These are phyloP conservation scores for Penicillium goetzii DNA, from an alignment of 495 filamentous ascomycete species.

Conservation along the genomic window DNA sequence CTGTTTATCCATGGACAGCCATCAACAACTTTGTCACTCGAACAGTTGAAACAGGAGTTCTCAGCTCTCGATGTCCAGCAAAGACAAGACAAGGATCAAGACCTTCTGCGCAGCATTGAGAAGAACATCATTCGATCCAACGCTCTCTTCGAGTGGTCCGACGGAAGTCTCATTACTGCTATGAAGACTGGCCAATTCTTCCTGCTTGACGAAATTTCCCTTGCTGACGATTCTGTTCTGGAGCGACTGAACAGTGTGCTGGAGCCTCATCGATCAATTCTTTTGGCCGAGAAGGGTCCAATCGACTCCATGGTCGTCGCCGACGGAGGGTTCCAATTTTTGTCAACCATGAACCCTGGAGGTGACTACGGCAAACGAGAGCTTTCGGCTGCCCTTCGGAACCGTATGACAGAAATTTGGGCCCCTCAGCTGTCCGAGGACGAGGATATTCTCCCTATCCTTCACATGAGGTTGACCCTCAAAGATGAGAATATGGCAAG, in stretches of 20 bases:
- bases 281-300: constrained; percentile 92
- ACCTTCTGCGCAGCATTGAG: constrained; percentile 60
- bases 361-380: constrained; percentile 98
- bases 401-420: constrained; percentile 99
- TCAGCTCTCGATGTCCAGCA: constrained; percentile 36
- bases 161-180: constrained; percentile 91
- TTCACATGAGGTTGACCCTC: constrained; percentile 71
- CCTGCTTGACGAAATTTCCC: constrained; percentile 94
- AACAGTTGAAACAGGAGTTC: constrained; percentile 55
- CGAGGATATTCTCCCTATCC: constrained; percentile 86
- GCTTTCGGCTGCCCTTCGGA: constrained; percentile 90
- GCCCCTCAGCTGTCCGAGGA: constrained; percentile 78
- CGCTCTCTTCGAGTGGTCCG: constrained; percentile 93
- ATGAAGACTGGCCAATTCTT: constrained; percentile 92
- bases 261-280: constrained; percentile 80
- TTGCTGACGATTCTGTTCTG: constrained; percentile 96
- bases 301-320: constrained; percentile 77
- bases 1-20: constrained; percentile 41
- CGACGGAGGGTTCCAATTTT: constrained; percentile 85
- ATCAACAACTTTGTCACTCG: constrained; percentile 40
- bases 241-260: constrained; percentile 98
- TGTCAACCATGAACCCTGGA: constrained; percentile 99
- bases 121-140: constrained; percentile 64
- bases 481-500: constrained; percentile 46
- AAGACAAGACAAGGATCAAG: constrained; percentile 47